phyloP scores from a whole-genome alignment of 2,329 filamentous ascomycete genomes.

The Aureobasidium subglaciale region DNA sequence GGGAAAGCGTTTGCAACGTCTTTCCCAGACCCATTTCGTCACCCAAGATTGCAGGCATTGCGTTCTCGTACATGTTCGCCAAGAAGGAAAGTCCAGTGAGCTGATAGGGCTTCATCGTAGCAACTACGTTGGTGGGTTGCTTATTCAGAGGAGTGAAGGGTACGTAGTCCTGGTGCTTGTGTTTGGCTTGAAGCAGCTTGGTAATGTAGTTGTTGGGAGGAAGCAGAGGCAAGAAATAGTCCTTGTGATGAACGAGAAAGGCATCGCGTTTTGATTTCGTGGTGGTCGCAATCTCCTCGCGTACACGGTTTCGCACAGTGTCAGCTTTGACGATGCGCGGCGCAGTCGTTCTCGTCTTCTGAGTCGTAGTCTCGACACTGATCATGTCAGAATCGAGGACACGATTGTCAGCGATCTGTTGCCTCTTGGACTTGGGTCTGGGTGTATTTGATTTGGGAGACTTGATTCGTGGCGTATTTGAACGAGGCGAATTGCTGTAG shows the following conservation, averaged over 20 bases:
- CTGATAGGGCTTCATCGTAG: slow-evolving; percentile 47
- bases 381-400: slow-evolving; percentile 10
- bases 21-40: slow-evolving; percentile 48
- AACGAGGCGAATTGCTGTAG: slow-evolving; percentile 19
- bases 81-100: slow-evolving; percentile 45
- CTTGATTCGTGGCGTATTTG: not conserved
- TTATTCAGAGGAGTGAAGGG: slow-evolving; percentile 35
- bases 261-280: slow-evolving; percentile 40
- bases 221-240: slow-evolving; percentile 42
- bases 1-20: slow-evolving; percentile 43
- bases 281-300: slow-evolving; percentile 34
- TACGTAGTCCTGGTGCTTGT: slow-evolving; percentile 17
- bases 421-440: slow-evolving; percentile 14
- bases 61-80: slow-evolving; percentile 39
- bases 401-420: slow-evolving; percentile 13
- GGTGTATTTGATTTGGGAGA: not conserved
- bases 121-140: slow-evolving; percentile 41
- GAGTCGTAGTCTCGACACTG: not conserved
- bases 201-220: slow-evolving; percentile 38
- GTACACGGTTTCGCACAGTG: slow-evolving; percentile 35
- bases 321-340: slow-evolving; percentile 23
- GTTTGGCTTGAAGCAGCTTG: slow-evolving; percentile 27
- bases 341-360: not conserved
- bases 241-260: slow-evolving; percentile 39
- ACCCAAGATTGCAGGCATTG: slow-evolving; percentile 40